A percentile compares a stretch with the other conserved stretches of the same genome.
These are phyloP conservation scores for Piloderma croceum DNA, from an alignment of 768 basidiomycete species.

Conservation along the genomic window DNA sequence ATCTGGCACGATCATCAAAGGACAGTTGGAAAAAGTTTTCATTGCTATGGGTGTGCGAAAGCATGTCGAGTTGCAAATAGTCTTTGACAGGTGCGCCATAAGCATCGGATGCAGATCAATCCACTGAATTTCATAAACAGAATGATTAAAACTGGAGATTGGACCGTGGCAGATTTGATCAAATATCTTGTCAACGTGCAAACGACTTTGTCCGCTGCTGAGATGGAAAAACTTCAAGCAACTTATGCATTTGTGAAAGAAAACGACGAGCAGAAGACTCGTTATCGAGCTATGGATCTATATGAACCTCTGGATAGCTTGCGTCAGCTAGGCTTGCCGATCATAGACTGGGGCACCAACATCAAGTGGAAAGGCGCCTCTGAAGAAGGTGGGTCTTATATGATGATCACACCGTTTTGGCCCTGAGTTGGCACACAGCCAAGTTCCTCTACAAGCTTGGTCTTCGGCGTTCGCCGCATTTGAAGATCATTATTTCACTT, in stretches of 20 bases:
- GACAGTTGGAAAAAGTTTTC: conserved; percentile 64
- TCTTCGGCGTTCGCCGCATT: conserved; percentile 59
- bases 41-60: conserved; percentile 77
- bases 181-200: conserved; percentile 85
- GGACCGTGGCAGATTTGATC: conserved; percentile 80
- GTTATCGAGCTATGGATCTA: conserved; percentile 65
- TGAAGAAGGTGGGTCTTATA: conserved; percentile 67
- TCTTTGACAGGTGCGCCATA: conserved; percentile 72
- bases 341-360: conserved; percentile 82
- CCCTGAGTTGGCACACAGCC: conserved; percentile 38
- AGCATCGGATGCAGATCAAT: not conserved
- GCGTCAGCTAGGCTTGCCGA: conserved; percentile 66
- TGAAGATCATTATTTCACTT: conserved; percentile 57
- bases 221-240: conserved; percentile 50
- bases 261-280: conserved; percentile 31
- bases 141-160: conserved; percentile 86
- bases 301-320: conserved; percentile 81
- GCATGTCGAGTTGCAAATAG: conserved; percentile 87
- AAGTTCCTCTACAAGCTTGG: conserved; percentile 75
- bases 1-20: conserved; percentile 58
- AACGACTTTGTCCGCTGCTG: conserved; percentile 48
- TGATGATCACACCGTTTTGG: conserved; percentile 2
- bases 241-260: conserved; percentile 77
- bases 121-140: conserved; percentile 29
- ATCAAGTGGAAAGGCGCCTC: conserved; percentile 76